These are phyloP conservation scores for Chlorociboria aeruginascens DNA, from an alignment of 495 filamentous ascomycete species.

Conservation along the genomic window DNA sequence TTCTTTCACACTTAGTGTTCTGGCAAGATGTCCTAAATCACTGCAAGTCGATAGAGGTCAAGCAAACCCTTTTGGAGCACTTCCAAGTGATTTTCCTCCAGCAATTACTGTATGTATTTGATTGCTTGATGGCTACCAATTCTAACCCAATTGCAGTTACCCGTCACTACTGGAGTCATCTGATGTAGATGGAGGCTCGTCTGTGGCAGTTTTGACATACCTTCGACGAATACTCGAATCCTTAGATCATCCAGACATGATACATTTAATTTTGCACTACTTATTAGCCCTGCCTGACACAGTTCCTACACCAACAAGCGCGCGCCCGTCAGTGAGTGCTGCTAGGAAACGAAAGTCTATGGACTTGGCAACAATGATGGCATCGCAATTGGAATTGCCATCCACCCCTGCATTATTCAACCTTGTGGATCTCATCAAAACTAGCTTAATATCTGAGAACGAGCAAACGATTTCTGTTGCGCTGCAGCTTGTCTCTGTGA, in stretches of 20 bases:
- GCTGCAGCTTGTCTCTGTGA: slow-evolving; percentile 68
- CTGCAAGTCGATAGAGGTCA: slow-evolving; percentile 83
- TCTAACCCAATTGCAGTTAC: slow-evolving; percentile 46
- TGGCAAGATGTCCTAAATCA: slow-evolving; percentile 98
- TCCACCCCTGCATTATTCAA: slow-evolving; percentile 86
- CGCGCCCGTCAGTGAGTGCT: slow-evolving; percentile 34
- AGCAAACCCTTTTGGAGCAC: slow-evolving; percentile 85
- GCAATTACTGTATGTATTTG: slow-evolving; percentile 67
- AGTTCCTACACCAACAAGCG: slow-evolving; percentile 16
- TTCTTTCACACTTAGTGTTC: slow-evolving; percentile 87
- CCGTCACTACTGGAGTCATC: slow-evolving; percentile 93
- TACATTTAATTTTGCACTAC: slow-evolving; percentile 88
- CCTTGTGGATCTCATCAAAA: slow-evolving; percentile 77
- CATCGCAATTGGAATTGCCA: slow-evolving; percentile 43
- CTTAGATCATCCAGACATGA: slow-evolving; percentile 81
- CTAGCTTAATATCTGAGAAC: slow-evolving; percentile 73
- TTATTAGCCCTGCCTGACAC: slow-evolving; percentile 63
- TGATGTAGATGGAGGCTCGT: slow-evolving; percentile 90
- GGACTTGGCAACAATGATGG: slow-evolving; percentile 67
- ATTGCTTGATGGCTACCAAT: not conserved
- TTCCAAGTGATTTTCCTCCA: slow-evolving; percentile 95
- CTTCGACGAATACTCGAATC: slow-evolving; percentile 81
- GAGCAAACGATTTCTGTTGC: slow-evolving; percentile 83
- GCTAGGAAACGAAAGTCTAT: slow-evolving; percentile 77
- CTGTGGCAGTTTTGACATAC: slow-evolving; percentile 91